phyloP scores from a whole-genome alignment of 495 filamentous ascomycete species.

The Astrothelium macrocarpum region DNA sequence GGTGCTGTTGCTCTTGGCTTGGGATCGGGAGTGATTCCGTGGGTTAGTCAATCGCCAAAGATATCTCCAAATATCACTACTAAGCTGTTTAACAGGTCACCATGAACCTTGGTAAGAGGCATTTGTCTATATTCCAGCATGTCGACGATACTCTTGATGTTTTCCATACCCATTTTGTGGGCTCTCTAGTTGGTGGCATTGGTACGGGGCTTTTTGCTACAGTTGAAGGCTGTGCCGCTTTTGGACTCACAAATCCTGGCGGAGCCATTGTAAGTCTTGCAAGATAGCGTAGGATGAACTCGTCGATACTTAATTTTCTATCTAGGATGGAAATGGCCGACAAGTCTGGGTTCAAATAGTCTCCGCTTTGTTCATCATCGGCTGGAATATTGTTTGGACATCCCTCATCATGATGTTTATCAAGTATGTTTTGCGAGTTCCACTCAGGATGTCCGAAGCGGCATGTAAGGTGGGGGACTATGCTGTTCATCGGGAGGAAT shows the following conservation, averaged over 20 bases:
- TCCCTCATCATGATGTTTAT: constrained; percentile 44
- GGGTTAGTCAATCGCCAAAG: constrained; percentile 33
- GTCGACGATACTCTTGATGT: constrained; percentile 46
- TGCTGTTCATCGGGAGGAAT: constrained; percentile 44
- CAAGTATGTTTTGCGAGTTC: constrained; percentile 45
- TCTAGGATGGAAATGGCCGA: constrained; percentile 37
- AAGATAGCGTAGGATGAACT: background rate
- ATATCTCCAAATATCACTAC: background rate
- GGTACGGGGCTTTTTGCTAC: constrained; percentile 46
- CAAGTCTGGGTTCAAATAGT: constrained; percentile 47
- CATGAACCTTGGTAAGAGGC: constrained; percentile 23
- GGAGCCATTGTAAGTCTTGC: constrained; percentile 33
- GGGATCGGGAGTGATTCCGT: constrained; percentile 42
- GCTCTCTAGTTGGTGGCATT: constrained; percentile 42
- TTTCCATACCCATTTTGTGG: constrained; percentile 47
- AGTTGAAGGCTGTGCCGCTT: constrained; percentile 39
- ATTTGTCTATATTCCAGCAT: constrained; percentile 33
- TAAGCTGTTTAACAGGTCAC: constrained; percentile 21
- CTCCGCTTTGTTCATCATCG: constrained; percentile 45
- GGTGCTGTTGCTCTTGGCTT: constrained; percentile 44
- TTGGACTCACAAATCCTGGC: constrained; percentile 41
- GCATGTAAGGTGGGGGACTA: constrained; percentile 40
- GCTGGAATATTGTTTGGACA: constrained; percentile 48
- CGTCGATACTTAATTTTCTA: background rate
- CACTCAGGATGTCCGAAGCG: constrained; percentile 40